phyloP scores from a whole-genome alignment of 2,329 filamentous ascomycete genomes.

The Fusarium drepaniforme region DNA sequence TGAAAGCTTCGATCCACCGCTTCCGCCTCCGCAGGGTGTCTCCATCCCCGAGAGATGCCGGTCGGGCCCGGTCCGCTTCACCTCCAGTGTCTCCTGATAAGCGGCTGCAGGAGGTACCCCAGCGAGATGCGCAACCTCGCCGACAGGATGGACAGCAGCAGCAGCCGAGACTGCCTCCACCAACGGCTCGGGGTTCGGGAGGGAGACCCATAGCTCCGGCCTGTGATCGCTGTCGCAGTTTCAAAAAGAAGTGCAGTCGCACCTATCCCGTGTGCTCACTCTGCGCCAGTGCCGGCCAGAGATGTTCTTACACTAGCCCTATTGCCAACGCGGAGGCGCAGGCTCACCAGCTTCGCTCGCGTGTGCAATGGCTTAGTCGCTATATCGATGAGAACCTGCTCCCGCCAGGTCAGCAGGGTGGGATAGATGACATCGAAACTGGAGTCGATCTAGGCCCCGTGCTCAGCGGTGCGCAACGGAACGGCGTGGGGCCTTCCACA shows the following conservation, averaged over 20 bases:
- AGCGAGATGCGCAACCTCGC: conserved; percentile 36
- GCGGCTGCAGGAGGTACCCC: conserved; percentile 9
- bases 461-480: conserved; percentile 15
- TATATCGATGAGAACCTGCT: conserved; percentile 51
- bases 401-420: conserved; percentile 29
- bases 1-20: conserved; percentile 45
- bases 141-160: conserved; percentile 13
- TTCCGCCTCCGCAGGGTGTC: conserved; percentile 43
- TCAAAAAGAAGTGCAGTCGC: conserved; percentile 61
- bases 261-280: conserved; percentile 55
- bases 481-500: background rate
- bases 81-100: conserved; percentile 36
- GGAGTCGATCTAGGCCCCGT: conserved; percentile 45
- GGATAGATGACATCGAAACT: conserved; percentile 53
- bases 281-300: conserved; percentile 54
- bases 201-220: conserved; percentile 39
- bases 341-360: conserved; percentile 52
- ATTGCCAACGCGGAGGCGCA: conserved; percentile 48
- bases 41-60: conserved; percentile 37
- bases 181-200: conserved; percentile 3
- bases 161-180: background rate
- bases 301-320: conserved; percentile 51
- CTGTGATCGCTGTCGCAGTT: conserved; percentile 58
- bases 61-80: conserved; percentile 47
- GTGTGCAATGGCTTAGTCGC: conserved; percentile 55